Conservation (phyloP, 495 filamentous ascomycete species). For the Aspergillus leporis region DNA sequence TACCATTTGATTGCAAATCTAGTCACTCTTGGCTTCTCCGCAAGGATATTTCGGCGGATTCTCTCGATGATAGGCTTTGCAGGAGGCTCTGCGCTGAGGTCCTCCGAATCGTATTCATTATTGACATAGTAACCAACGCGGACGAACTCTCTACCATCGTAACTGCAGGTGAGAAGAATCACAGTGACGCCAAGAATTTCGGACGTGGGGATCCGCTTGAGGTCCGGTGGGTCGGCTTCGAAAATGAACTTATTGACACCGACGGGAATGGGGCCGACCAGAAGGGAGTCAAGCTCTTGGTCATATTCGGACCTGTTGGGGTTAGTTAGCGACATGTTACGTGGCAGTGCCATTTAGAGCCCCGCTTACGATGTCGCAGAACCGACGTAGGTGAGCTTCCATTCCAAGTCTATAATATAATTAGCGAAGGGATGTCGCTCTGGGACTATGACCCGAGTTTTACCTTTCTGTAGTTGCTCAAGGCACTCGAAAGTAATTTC, state of each 20-base stretch:
- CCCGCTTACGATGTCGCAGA: slow-evolving; percentile 86
- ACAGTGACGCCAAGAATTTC: slow-evolving; percentile 98
- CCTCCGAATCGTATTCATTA: slow-evolving; percentile 94
- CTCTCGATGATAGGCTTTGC: slow-evolving; percentile 89
- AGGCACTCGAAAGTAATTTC: slow-evolving; percentile 99
- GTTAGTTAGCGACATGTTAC: slow-evolving; percentile 23
- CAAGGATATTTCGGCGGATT: slow-evolving; percentile 86
- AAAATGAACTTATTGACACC: slow-evolving; percentile 99
- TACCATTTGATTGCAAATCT: slow-evolving; percentile 99
- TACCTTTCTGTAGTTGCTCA: slow-evolving; percentile 88
- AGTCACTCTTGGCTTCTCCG: slow-evolving; percentile 96
- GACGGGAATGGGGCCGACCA: slow-evolving; percentile 93
- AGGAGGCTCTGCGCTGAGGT: slow-evolving; percentile 83
- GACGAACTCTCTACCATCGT: slow-evolving; percentile 94
- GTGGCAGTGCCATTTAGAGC: slow-evolving; percentile 1
- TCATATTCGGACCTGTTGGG: slow-evolving; percentile 81
- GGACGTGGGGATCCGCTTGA: slow-evolving; percentile 83
- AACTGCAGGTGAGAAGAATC: slow-evolving; percentile 93
- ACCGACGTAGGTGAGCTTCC: slow-evolving; percentile 98
- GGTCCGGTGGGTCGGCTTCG: slow-evolving; percentile 88
- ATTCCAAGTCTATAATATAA: slow-evolving; percentile 79
- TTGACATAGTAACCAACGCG: slow-evolving; percentile 99
- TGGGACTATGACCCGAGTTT: not conserved
- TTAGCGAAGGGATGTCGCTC: not conserved
- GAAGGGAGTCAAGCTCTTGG: slow-evolving; percentile 94